Conservation (phyloP, 345 rosid genomes). For the Noccaea bulbosa region DNA sequence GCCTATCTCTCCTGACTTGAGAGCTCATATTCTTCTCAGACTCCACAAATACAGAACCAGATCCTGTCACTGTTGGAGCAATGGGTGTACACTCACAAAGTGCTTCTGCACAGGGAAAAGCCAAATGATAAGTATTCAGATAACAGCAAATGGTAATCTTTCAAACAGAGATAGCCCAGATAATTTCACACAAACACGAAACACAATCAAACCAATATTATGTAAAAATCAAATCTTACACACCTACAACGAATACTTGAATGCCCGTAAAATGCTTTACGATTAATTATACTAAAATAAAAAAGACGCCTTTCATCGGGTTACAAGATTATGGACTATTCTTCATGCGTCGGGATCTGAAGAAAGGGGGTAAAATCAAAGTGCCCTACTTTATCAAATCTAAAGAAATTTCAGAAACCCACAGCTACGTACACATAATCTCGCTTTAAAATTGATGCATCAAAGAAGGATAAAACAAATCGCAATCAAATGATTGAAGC, state of each 20-base stretch:
- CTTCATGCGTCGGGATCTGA: background rate
- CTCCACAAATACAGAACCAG: slow-evolving; percentile 34
- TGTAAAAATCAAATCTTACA: background rate
- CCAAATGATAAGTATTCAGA: slow-evolving; percentile 10
- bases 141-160: background rate
- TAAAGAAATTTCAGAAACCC: slow-evolving; percentile 4
- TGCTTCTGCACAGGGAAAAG: background rate
- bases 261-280: background rate
- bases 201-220: background rate
- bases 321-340: background rate
- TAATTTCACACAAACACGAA: background rate
- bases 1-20: slow-evolving; percentile 59
- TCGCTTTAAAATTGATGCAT: slow-evolving; percentile 6
- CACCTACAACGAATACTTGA: background rate
- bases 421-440: background rate
- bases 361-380: slow-evolving; percentile 17
- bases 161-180: background rate
- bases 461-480: background rate
- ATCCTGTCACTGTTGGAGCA: slow-evolving; percentile 24
- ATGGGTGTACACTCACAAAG: background rate
- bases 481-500: background rate
- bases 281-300: background rate
- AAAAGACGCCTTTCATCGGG: background rate
- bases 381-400: slow-evolving; percentile 16
- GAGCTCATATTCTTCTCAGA: slow-evolving; percentile 58